Percentiles rank a stretch among this genome's conserved stretches.
Evolutionary conservation across 1,139 yeast species (phyloP).

Genomic region (Nematodospora anomalae): DNA sequence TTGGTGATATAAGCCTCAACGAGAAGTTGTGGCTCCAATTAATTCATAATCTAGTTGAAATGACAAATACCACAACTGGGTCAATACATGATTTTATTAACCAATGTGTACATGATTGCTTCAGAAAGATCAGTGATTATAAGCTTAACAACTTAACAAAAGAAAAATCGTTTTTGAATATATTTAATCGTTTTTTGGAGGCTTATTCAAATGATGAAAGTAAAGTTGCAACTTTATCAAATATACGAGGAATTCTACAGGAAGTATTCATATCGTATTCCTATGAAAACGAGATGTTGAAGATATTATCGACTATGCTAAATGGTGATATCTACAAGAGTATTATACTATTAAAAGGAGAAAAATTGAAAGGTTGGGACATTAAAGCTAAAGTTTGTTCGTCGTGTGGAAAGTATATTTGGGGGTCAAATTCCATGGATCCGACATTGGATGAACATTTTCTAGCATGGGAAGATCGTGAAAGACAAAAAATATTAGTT

Average conservation of each 20-base stretch:
- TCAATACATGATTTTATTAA: constrained; percentile 33
- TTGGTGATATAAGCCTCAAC: constrained; percentile 24
- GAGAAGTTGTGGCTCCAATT: constrained; percentile 43
- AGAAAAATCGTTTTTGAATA: constrained; percentile 44
- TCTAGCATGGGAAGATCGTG: constrained; percentile 50
- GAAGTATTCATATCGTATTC: constrained; percentile 66
- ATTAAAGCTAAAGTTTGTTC: constrained; percentile 58
- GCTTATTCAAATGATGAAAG: constrained; percentile 24
- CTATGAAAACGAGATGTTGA: constrained; percentile 59
- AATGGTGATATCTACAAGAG: constrained; percentile 53
- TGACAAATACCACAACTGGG: constrained; percentile 15
- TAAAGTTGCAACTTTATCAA: constrained; percentile 48
- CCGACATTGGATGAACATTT: constrained; percentile 45
- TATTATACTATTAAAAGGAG: constrained; percentile 38
- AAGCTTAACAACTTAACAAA: constrained; percentile 27
- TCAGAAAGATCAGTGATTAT: constrained; percentile 48
- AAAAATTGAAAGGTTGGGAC: constrained; percentile 60
- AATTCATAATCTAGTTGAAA: constrained; percentile 28
- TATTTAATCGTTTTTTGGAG: constrained; percentile 51
- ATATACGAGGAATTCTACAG: constrained; percentile 58
- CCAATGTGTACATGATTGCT: constrained; percentile 50
- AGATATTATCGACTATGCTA: constrained; percentile 53
- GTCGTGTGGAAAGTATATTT: constrained; percentile 64
- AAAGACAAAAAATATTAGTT: constrained; percentile 7
- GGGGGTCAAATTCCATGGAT: constrained; percentile 45